Evolutionary conservation across 2,329 filamentous ascomycete genomes (phyloP).

Genomic region (Xylaria multiplex): DNA sequence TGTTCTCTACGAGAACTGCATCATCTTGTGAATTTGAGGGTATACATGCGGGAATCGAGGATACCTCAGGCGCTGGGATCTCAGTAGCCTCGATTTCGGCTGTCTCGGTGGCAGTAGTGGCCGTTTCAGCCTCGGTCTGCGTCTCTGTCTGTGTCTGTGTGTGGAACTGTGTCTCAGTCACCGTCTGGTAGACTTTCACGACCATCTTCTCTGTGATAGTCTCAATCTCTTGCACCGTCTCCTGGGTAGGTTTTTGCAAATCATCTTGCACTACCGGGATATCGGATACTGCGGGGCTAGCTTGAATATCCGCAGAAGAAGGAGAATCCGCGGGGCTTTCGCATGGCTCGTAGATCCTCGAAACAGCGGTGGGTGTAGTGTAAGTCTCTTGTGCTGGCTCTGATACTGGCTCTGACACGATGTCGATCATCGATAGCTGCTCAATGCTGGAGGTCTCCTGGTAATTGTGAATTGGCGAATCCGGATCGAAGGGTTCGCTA

Average conservation of each 20-base stretch:
- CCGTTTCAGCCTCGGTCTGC: slow-evolving; percentile 46
- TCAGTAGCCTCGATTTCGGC: slow-evolving; percentile 37
- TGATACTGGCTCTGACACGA: not conserved
- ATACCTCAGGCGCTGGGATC: slow-evolving; percentile 4
- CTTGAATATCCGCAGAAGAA: not conserved
- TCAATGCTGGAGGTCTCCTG: slow-evolving; percentile 18
- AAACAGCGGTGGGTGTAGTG: slow-evolving; percentile 28
- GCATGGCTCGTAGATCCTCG: slow-evolving; percentile 41
- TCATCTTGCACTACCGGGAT: not conserved
- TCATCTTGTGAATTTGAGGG: not conserved
- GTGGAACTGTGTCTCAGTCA: slow-evolving; percentile 44
- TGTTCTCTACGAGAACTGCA: not conserved
- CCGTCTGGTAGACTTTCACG: slow-evolving; percentile 40
- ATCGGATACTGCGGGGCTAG: not conserved
- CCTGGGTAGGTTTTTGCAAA: not conserved
- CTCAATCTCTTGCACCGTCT: slow-evolving; percentile 31
- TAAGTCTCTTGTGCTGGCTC: slow-evolving; percentile 14
- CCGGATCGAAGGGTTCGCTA: slow-evolving; percentile 3
- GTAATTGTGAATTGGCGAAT: not conserved
- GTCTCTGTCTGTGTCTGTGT: slow-evolving; percentile 44
- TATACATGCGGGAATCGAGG: not conserved
- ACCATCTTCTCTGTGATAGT: slow-evolving; percentile 38
- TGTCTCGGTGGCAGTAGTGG: slow-evolving; percentile 47
- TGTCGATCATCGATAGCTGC: slow-evolving; percentile 6
- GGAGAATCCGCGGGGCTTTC: slow-evolving; percentile 14